phyloP scores from a whole-genome alignment of 1,284 basidiomycete genomes.

The Marasmius sp. region DNA sequence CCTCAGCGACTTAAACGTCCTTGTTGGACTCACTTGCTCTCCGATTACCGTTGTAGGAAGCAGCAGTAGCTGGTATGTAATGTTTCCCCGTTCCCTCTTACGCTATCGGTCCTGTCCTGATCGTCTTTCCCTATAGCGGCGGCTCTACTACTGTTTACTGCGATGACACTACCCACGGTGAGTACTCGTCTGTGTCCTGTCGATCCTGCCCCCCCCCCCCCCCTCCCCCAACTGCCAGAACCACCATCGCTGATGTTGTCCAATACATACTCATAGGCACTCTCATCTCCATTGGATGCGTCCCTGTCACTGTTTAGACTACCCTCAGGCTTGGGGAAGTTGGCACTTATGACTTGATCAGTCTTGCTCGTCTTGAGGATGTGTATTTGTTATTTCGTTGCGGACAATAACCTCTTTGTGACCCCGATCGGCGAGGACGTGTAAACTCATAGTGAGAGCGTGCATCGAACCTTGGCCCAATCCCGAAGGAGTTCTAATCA shows the following conservation, averaged over 20 bases:
- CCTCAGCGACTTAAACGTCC: conserved; percentile 5
- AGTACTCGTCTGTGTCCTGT: not conserved
- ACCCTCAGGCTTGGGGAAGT: too few species aligned
- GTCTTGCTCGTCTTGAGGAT: too few species aligned
- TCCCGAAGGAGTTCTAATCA: too few species aligned
- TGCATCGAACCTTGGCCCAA: too few species aligned
- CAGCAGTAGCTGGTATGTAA: not conserved
- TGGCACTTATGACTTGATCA: too few species aligned
- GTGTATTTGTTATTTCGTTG: too few species aligned
- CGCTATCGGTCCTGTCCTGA: not conserved
- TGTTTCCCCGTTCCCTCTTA: not conserved
- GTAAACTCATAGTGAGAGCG: too few species aligned
- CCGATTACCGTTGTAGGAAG: conserved; percentile 7
- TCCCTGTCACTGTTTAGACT: not conserved
- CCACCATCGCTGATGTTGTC: too few species aligned
- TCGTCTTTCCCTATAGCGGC: not conserved
- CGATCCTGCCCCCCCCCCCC: too few species aligned
- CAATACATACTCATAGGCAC: not conserved
- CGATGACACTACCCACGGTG: conserved; percentile 4
- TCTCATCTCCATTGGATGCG: not conserved
- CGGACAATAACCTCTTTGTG: too few species aligned
- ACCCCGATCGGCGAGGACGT: too few species aligned
- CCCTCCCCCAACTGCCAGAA: too few species aligned
- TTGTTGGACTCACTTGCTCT: conserved; percentile 6
- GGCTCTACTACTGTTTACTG: conserved; percentile 3